Base-by-base conservation (phyloP, 352 stramenopile genomes). In the Pythium myriotylum region DNA sequence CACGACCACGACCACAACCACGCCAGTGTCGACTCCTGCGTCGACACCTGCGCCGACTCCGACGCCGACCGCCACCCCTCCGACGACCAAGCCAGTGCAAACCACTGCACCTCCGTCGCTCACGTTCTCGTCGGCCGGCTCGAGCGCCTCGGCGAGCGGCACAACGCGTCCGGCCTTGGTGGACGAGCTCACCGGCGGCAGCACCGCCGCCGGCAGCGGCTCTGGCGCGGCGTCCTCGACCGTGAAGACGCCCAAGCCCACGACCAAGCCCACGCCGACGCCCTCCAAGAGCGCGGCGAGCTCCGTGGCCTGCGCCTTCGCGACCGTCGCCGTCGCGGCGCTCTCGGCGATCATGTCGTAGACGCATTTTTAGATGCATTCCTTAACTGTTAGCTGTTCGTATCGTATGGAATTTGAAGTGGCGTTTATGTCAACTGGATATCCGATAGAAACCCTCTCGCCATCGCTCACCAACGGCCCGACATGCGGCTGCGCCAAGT, bases 401-500 rank as follows among this genome's bases (percentile, higher is more conserved):
- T 61, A 61, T 37, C 41, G 54, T 61, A 37, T 51, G 20, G n/a
- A 42, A 39, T 52, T 32, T 26, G 40, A 49, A 32, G 5, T 51
- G 20, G 10, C 24, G n/a, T n/a, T 32, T 20, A 20, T 16, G n/a
- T n/a, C n/a, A n/a, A n/a, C n/a, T n/a, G n/a, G n/a, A 23, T 52
- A 39, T 62, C 35, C 45, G 32, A 46, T 54, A 54, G 9, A 27
- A 62, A 35, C 29, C 29, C n/a, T n/a, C n/a, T n/a, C n/a, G n/a
- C n/a, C n/a, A n/a, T n/a, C n/a, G n/a, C n/a, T n/a, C n/a, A n/a
- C n/a, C n/a, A n/a, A n/a, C n/a, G n/a, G n/a, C n/a, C n/a, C n/a
- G n/a, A 26, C 12, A 85, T 84, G 68, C 73, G 83, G 29, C 69
- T 96, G 65, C 83, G 86, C 63, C 84, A 94, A 72, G 59, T 96